phyloP scores from a whole-genome alignment of 306 rosid species.

The Betula pendula region DNA sequence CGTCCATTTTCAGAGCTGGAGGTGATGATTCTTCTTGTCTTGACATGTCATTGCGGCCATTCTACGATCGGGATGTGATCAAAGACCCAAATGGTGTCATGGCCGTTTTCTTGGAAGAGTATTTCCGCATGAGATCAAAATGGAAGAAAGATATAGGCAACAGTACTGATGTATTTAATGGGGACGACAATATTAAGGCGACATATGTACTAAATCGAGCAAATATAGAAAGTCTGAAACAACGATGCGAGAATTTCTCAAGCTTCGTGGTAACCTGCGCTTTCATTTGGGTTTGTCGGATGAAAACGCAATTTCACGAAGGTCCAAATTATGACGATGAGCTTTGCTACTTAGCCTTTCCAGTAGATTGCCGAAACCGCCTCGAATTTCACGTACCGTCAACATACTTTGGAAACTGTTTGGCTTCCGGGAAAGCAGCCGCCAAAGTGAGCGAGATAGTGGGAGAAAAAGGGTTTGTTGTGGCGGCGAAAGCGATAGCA shows the following conservation, averaged over 20 bases:
- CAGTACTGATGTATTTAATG: background rate
- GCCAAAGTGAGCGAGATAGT: constrained; percentile 10
- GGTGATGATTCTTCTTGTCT: constrained; percentile 1
- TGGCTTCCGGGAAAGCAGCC: background rate
- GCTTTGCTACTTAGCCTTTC: background rate
- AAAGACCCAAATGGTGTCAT: constrained; percentile 17
- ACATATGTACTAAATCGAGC: constrained; percentile 10
- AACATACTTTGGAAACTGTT: constrained; percentile 50
- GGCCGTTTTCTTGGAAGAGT: background rate
- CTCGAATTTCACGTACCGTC: constrained; percentile 28
- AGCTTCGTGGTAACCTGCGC: constrained; percentile 34
- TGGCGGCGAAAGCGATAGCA: constrained; percentile 30
- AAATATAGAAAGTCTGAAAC: too few relatives aligned
- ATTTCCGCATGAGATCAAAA: background rate
- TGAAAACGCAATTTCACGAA: constrained; percentile 6
- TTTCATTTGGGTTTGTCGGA: constrained; percentile 35
- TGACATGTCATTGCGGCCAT: background rate
- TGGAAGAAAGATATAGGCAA: background rate
- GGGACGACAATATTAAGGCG: constrained; percentile 15
- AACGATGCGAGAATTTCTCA: constrained; percentile 4
- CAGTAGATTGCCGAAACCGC: constrained; percentile 45
- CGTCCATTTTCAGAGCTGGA: background rate
- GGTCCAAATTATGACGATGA: background rate
- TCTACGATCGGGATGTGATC: constrained; percentile 9
- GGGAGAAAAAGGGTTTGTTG: constrained; percentile 35